Percentiles rank a stretch among this genome's conserved stretches.
These are phyloP conservation scores for Alternaria postmessia DNA, from an alignment of 2,329 filamentous ascomycete species.

Conservation along the genomic window DNA sequence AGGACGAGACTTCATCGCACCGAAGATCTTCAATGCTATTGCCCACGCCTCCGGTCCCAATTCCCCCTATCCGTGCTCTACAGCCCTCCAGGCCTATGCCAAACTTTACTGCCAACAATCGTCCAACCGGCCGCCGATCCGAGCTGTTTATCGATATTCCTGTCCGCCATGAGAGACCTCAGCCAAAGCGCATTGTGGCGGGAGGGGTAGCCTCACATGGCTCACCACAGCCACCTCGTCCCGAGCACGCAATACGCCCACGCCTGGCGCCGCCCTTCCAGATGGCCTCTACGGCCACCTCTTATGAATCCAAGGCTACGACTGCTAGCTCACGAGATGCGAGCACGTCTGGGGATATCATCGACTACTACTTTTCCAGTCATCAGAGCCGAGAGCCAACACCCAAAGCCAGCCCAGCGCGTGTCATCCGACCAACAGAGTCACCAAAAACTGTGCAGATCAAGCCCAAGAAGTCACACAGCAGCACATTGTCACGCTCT, in stretches of 20 bases:
- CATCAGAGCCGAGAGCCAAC: constrained; percentile 17
- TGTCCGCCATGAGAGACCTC: constrained; percentile 38
- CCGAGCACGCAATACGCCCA: constrained; percentile 11
- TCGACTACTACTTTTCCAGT: constrained; percentile 49
- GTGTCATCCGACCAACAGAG: constrained; percentile 21
- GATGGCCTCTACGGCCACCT: constrained; percentile 20
- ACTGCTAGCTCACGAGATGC: constrained; percentile 33
- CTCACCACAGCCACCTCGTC: constrained; percentile 14
- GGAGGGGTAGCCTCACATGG: constrained; percentile 17
- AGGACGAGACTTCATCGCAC: constrained; percentile 37
- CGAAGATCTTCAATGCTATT: constrained; percentile 40
- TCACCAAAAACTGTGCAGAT: constrained; percentile 29
- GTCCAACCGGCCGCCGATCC: constrained; percentile 25
- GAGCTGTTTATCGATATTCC: constrained; percentile 46
- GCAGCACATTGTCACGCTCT: constrained; percentile 38
- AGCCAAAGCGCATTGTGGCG: constrained; percentile 24
- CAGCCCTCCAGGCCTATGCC: constrained; percentile 39
- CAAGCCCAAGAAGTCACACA: constrained; percentile 37
- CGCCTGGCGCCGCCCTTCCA: constrained; percentile 26
- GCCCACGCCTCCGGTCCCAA: constrained; percentile 43
- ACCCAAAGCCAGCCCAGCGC: constrained; percentile 25
- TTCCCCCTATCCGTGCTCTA: constrained; percentile 46
- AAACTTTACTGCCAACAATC: constrained; percentile 14
- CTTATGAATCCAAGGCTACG: constrained; percentile 27
- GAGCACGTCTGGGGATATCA: constrained; percentile 41